phyloP scores from a whole-genome alignment of 2,329 filamentous ascomycete species.

The Graphilbum ipis-grandicollis region DNA sequence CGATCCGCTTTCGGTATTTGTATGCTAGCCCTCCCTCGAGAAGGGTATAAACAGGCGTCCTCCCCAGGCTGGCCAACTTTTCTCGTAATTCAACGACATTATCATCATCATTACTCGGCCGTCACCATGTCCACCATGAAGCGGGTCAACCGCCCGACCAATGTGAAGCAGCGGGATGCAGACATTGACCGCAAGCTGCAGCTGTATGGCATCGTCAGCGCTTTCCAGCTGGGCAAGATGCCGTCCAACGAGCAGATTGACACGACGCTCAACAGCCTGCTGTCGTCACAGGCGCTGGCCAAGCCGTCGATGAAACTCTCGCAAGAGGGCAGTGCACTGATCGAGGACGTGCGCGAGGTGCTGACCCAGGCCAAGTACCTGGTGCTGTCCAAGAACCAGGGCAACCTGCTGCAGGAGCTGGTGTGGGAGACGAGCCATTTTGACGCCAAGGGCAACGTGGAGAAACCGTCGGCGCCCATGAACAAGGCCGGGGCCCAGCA shows the following conservation, averaged over 20 bases:
- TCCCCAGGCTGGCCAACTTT: too few relatives aligned
- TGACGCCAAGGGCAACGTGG: conserved; percentile 43
- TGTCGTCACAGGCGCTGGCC: conserved; percentile 52
- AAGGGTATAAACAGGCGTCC: too few relatives aligned
- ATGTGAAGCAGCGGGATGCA: conserved; percentile 60
- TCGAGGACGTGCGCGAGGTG: conserved; percentile 61
- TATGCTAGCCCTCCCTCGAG: too few relatives aligned
- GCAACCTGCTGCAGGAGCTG: conserved; percentile 88
- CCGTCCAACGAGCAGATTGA: conserved; percentile 96
- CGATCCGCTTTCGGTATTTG: too few relatives aligned
- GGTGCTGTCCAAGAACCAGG: conserved; percentile 83
- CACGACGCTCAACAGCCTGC: conserved; percentile 76
- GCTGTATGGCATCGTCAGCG: conserved; percentile 75
- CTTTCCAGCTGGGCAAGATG: conserved; percentile 77
- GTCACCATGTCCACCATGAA: conserved; percentile 4
- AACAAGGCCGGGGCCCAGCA: conserved; percentile 63
- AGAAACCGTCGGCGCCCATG: conserved; percentile 47
- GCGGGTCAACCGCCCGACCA: conserved; percentile 53
- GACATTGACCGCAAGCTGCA: conserved; percentile 91
- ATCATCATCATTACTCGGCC: too few relatives aligned
- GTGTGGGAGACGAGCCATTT: conserved; percentile 83
- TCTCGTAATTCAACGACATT: too few relatives aligned
- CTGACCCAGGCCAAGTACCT: conserved; percentile 73
- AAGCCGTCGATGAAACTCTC: conserved; percentile 65
- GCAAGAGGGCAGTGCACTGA: conserved; percentile 59